Evolutionary conservation across 2,329 filamentous ascomycete species (phyloP), one percentile per base, ranked within the genome.

Genomic region (Harringtonia lauricola): DNA sequence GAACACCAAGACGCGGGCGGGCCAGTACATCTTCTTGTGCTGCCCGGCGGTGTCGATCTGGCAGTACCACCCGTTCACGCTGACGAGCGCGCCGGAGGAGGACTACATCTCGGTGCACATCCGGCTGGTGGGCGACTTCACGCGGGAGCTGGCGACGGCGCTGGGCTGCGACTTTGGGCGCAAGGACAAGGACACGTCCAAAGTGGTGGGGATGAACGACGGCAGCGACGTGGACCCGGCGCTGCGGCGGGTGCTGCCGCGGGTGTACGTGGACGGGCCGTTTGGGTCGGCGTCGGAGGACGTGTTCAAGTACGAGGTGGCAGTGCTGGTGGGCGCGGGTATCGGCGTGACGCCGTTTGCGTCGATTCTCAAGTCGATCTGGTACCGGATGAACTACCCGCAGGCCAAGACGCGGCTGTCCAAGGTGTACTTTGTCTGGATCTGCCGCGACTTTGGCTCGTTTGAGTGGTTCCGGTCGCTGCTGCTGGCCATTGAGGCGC

Each of bases 351-450:
- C 85, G n/a, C 85, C 85, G 0, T 90, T 88, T 64, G 85, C 85
- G 13, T 87, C 83, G 0, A 89, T 90, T 54, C 72, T 90, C 57
- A 94, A 94, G 70, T 88, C 83, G 42, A 90, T 94, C 64, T 94
- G 86, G 86, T 94, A 92, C 68, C 79, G 86, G 40, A 88, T 90
- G 81, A 90, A 88, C 71, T 89, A 86, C 64, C 83, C 83, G 3
- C 81, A 86, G 59, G 77, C 81, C 62, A 83, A 83, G 65, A 89
- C 84, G 3, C 73, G 84, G 4, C 71, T 94, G 36, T 74, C 81
- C 56, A 94, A 92, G 63, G 85, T 94, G 21, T 94, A 92, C 68
- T 92, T 92, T 69, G 88, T 92, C 74, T 92, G 86, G 86, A 81
- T 92, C 49, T 90, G 86, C 70, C 75, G 86, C 62, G 86, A 92